Evolutionary conservation across 1,284 basidiomycete species (phyloP).

Genomic region (Microbotryomycetes sp.): DNA sequence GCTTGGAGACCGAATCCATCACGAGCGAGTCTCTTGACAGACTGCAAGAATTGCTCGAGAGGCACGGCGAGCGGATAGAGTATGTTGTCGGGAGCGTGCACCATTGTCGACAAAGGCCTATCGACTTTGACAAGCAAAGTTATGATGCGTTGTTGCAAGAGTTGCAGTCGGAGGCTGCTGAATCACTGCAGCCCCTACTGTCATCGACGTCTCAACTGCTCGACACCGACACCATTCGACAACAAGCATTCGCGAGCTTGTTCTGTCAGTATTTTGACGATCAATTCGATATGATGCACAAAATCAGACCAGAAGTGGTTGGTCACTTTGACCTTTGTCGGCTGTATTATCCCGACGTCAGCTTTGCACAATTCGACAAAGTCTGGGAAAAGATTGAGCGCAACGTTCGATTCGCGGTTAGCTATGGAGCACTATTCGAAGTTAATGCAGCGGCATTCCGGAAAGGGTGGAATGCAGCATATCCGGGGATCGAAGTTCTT

Average conservation of each 20-base stretch:
- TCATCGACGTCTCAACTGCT: conserved; percentile 23
- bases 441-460: conserved; percentile 85
- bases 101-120: conserved; percentile 78
- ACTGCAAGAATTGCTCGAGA: conserved; percentile 46
- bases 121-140: conserved; percentile 79
- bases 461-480: conserved; percentile 80
- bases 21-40: conserved; percentile 56
- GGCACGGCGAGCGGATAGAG: conserved; percentile 58
- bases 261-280: conserved; percentile 71
- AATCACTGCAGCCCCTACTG: neutral
- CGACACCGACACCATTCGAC: conserved; percentile 12
- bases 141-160: conserved; percentile 56
- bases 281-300: conserved; percentile 61
- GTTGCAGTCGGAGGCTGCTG: conserved; percentile 46
- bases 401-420: conserved; percentile 66
- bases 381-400: conserved; percentile 63
- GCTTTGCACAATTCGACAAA: conserved; percentile 39
- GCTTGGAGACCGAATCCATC: conserved; percentile 90
- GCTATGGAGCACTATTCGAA: conserved; percentile 89
- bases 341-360: conserved; percentile 60
- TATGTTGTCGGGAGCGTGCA: conserved; percentile 92
- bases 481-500: conserved; percentile 71
- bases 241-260: conserved; percentile 38
- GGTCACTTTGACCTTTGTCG: conserved; percentile 90
- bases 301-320: conserved; percentile 76